Percentiles rank a stretch among this genome's conserved stretches.
phyloP scores from a whole-genome alignment of 1,284 basidiomycete genomes.

The Puccinia novopanici region DNA sequence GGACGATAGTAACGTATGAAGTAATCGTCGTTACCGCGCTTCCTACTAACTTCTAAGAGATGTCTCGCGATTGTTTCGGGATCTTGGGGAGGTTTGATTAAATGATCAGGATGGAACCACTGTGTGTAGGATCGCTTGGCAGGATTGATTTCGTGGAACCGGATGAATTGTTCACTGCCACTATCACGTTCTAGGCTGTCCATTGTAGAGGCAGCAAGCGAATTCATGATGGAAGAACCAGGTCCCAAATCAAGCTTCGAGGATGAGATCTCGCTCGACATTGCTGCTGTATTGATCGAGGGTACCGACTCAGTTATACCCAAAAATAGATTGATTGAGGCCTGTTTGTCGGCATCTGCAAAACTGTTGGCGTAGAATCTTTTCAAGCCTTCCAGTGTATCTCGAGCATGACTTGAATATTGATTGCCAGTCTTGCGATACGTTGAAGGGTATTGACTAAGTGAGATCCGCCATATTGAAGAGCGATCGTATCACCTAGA shows the following conservation, averaged over 20 bases:
- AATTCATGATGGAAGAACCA: constrained; percentile 38
- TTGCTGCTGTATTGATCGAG: constrained; percentile 53
- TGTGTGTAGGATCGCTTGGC: constrained; percentile 71
- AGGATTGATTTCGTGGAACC: constrained; percentile 25
- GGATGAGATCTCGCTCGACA: constrained; percentile 51
- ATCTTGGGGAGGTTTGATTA: constrained; percentile 69
- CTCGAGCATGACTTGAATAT: constrained; percentile 96
- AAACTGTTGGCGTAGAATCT: constrained; percentile 84
- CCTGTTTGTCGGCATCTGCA: constrained; percentile 92
- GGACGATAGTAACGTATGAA: constrained; percentile 92
- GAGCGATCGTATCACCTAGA: constrained; percentile 88
- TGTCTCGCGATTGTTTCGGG: constrained; percentile 66
- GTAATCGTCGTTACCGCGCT: constrained; percentile 65
- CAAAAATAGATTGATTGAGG: constrained; percentile 94
- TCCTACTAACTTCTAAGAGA: constrained; percentile 63
- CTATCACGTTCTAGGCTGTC: constrained; percentile 7
- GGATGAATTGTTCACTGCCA: constrained; percentile 22
- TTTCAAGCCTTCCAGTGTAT: constrained; percentile 93
- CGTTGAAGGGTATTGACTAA: constrained; percentile 96
- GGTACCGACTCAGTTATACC: constrained; percentile 70
- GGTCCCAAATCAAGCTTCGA: constrained; percentile 34
- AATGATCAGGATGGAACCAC: constrained; percentile 76
- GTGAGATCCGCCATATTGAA: constrained; percentile 95
- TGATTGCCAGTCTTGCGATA: constrained; percentile 87
- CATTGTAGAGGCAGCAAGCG: constrained; percentile 37